Base-by-base conservation (phyloP, 768 basidiomycete species). In the Lentinula guzmanii region DNA sequence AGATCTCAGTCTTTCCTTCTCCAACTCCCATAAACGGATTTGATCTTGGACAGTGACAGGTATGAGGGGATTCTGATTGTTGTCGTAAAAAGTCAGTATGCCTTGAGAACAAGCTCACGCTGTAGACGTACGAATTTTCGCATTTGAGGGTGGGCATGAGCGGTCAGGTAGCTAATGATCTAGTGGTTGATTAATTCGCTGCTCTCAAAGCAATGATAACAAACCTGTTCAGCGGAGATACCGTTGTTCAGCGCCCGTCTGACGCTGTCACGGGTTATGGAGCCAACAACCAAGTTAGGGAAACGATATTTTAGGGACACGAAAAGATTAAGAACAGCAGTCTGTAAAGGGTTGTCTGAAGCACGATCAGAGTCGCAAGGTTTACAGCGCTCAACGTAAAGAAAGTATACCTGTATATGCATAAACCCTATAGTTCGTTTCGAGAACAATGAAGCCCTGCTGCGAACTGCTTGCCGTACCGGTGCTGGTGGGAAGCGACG, bases 21-120 rank as follows among this genome's bases (percentile, higher is more conserved):
- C 97, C 48, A 95, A 80, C 74, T 99, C 95, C 95, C 97, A 99
- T 16, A 98, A 79, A 61, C 96, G 87, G 63, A 99, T 91, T 74
- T 98, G 96, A 75, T 99, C 96, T 70, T 97, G 95, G 0, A 99
- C 96, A 0, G 97, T 98, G 48, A 97, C 94, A 33, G 97, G 96
- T 24, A 99, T 79, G 13, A 98, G 77, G 8, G 95, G 95, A 70
- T 92, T 93, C 92, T 95, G 70, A 31, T 54, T 39, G 60, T 61
- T 10, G 65, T 50, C 66, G 42, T 48, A 28, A 58, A 16, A 11
- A 35, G 31, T 37, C 15, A 45, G 9, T 53, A 10, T 13, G 42
- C 42, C 0, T 43, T 15, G 43, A 15, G 16, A 61, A 55, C 24
- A 43, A 57, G 15, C 43, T 31, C 61, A 57, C 18, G 18, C 28